Evolutionary conservation across 1,284 basidiomycete species (phyloP).

Genomic region (Pyrrhoderma lamaoense): DNA sequence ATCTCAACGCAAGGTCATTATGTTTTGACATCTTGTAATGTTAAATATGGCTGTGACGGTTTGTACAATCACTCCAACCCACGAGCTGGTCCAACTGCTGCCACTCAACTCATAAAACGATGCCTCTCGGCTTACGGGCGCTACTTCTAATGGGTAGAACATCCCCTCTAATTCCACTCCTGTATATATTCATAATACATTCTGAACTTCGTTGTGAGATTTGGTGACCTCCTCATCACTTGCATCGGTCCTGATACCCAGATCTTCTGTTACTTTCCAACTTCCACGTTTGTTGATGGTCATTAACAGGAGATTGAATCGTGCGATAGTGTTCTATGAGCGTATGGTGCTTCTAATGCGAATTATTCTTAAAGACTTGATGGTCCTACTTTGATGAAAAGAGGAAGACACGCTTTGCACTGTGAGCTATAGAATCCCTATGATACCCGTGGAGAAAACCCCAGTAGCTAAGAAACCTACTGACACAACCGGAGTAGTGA

Average conservation of each 20-base stretch:
- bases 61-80: constrained; percentile 32
- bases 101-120: constrained; percentile 27
- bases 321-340: constrained; percentile 21
- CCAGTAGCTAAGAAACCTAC: not conserved
- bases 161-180: not conserved
- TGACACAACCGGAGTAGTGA: too few relatives aligned
- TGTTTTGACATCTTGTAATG: constrained; percentile 31
- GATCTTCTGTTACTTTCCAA: constrained; percentile 23
- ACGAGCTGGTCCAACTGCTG: constrained; percentile 31
- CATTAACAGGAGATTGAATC: constrained; percentile 22
- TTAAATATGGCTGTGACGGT: constrained; percentile 35
- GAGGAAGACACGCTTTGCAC: not conserved
- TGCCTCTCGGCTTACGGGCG: constrained; percentile 17
- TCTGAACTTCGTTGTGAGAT: constrained; percentile 20
- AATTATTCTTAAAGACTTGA: constrained; percentile 1
- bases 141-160: constrained; percentile 22
- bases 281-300: constrained; percentile 23
- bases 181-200: not conserved
- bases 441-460: not conserved
- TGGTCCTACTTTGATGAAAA: not conserved
- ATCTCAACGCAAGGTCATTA: constrained; percentile 34
- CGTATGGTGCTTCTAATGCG: constrained; percentile 20
- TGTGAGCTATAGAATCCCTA: constrained; percentile 4
- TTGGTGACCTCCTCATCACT: constrained; percentile 25
- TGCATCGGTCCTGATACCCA: constrained; percentile 19